Evolutionary conservation across 306 rosid genomes (phyloP).

Genomic region (Prinsepia uniflora): DNA sequence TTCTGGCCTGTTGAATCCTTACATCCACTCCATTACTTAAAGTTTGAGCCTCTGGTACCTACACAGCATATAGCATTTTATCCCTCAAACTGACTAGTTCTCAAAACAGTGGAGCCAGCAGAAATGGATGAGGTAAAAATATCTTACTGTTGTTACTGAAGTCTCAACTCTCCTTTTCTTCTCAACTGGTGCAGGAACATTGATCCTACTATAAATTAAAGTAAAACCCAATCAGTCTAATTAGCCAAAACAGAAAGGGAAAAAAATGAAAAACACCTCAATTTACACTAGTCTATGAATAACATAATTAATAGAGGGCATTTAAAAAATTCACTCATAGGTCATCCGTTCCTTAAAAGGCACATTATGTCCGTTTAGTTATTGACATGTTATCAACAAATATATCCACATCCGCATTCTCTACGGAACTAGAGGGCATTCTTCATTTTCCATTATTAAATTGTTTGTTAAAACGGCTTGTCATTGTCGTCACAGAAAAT

Average conservation of each 20-base stretch:
- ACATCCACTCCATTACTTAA: conserved; percentile 15
- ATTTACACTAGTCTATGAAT: neutral
- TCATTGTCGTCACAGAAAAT: neutral
- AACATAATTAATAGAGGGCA: neutral
- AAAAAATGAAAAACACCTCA: no score
- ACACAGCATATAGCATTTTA: neutral
- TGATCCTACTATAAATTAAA: neutral
- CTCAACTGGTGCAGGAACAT: conserved; percentile 7
- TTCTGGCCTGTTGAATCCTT: conserved; percentile 44
- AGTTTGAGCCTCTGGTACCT: conserved; percentile 33
- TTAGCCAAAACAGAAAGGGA: neutral
- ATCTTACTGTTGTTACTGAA: neutral
- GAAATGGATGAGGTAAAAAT: neutral
- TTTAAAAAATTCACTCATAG: no score
- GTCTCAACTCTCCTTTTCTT: conserved; percentile 5
- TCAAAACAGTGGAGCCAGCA: neutral
- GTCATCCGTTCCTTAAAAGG: no score
- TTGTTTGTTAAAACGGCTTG: neutral
- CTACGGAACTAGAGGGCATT: neutral
- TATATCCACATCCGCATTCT: no score
- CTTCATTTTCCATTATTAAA: neutral
- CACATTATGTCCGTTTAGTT: no score
- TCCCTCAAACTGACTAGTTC: neutral
- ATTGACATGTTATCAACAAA: no score
- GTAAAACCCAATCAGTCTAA: neutral